Evolutionary conservation across 2,329 filamentous ascomycete species (phyloP).

Genomic region (Bimuria novae-zelandiae): DNA sequence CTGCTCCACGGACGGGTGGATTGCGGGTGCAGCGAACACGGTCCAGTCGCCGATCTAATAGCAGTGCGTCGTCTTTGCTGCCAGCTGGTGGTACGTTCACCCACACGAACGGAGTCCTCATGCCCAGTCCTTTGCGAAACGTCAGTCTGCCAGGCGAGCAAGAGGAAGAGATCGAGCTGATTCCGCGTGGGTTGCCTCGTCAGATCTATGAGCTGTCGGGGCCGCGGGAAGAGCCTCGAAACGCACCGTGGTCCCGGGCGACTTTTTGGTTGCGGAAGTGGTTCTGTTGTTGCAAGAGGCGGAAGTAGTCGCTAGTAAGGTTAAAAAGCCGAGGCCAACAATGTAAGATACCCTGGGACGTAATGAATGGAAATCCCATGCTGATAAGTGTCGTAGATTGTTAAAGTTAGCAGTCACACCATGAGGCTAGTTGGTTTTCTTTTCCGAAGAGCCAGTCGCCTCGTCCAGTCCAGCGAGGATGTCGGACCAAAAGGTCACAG

Average conservation of each 20-base stretch:
- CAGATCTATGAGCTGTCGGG: neutral
- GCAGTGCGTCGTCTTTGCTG: neutral
- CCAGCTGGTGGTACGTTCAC: neutral
- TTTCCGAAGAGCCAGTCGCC: conserved; percentile 40
- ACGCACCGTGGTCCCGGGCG: no score
- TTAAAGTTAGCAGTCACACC: neutral
- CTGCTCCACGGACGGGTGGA: no score
- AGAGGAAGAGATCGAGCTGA: neutral
- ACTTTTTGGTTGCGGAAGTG: no score
- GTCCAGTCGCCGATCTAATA: no score
- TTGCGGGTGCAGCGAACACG: no score
- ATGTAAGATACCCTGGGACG: neutral
- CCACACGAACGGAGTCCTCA: neutral
- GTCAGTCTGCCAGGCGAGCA: conserved; percentile 11
- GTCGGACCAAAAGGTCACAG: conserved; percentile 63
- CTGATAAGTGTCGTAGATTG: neutral
- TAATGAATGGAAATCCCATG: neutral
- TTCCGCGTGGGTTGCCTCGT: neutral
- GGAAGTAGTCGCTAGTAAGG: neutral
- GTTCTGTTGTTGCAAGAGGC: neutral
- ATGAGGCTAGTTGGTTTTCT: conserved; percentile 29
- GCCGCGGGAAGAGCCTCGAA: neutral
- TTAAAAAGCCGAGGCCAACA: neutral
- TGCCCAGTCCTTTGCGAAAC: neutral
- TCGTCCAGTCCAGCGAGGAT: conserved; percentile 63